phyloP scores from a whole-genome alignment of 192 early-diverging fungal species.

The Backusella parvicylindrica region DNA sequence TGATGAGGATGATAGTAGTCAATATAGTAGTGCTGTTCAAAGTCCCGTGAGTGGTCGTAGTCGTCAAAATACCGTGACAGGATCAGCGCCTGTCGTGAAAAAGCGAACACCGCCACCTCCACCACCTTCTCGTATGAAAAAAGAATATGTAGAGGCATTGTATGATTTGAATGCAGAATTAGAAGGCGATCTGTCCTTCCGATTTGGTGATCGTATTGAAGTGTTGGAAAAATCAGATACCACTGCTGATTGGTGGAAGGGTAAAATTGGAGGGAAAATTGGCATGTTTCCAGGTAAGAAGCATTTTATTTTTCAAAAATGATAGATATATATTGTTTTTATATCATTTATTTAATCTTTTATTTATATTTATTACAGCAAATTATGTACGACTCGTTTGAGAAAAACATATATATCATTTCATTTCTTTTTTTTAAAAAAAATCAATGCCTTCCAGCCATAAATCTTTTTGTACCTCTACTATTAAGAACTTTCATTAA shows the following conservation, averaged over 20 bases:
- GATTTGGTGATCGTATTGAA: slow-evolving; percentile 32
- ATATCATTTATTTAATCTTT: no score
- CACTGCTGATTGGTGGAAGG: slow-evolving; percentile 37
- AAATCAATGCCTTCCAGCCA: background rate
- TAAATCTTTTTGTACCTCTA: slow-evolving; percentile 25
- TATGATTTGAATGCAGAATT: slow-evolving; percentile 37
- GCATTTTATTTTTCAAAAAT: background rate
- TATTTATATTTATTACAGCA: background rate
- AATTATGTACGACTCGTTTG: background rate
- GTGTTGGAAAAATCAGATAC: slow-evolving; percentile 26
- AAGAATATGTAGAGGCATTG: slow-evolving; percentile 19
- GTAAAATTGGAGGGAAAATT: slow-evolving; percentile 16
- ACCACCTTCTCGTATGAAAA: background rate
- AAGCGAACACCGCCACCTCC: slow-evolving; percentile 25
- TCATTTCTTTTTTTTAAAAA: no score
- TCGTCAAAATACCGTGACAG: background rate
- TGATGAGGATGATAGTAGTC: background rate
- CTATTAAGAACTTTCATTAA: background rate
- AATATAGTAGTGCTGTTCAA: background rate
- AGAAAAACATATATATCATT: background rate
- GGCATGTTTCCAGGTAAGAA: slow-evolving; percentile 66
- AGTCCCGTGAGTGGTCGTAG: background rate
- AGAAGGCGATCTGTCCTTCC: slow-evolving; percentile 28
- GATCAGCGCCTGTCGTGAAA: background rate
- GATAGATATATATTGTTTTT: no score